phyloP scores from a whole-genome alignment of 2,329 filamentous ascomycete genomes.

The Aspergillus awamori region DNA sequence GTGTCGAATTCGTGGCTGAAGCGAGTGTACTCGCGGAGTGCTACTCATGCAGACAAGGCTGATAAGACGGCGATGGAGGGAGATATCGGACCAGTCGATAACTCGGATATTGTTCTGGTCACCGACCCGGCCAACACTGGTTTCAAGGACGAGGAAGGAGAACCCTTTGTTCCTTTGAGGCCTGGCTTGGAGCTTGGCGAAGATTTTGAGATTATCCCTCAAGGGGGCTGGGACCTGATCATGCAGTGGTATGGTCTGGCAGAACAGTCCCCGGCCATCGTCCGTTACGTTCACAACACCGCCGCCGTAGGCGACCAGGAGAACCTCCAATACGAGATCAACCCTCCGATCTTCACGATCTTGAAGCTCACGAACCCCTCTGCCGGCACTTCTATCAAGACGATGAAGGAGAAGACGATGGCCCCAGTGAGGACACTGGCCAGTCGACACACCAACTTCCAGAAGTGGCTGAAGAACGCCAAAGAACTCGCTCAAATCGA shows the following conservation, averaged over 20 bases:
- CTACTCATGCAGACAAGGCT: conserved; percentile 57
- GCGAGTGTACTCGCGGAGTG: conserved; percentile 68
- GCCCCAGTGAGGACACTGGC: conserved; percentile 68
- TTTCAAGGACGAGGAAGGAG: conserved; percentile 50
- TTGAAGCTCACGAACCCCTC: conserved; percentile 71
- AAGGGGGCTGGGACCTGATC: conserved; percentile 79
- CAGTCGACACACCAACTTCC: conserved; percentile 69
- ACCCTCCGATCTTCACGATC: conserved; percentile 82
- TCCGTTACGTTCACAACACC: conserved; percentile 77
- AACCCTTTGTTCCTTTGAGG: conserved; percentile 71
- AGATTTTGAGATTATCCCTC: conserved; percentile 75
- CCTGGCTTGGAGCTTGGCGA: conserved; percentile 65
- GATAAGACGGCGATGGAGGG: conserved; percentile 64
- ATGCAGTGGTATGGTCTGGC: conserved; percentile 80
- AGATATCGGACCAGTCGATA: conserved; percentile 80
- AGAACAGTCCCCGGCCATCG: conserved; percentile 69
- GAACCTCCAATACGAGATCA: conserved; percentile 79
- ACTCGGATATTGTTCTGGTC: conserved; percentile 75
- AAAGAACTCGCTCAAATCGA: conserved; percentile 72
- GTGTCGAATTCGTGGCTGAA: conserved; percentile 80
- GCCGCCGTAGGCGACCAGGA: conserved; percentile 58
- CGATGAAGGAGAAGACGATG: conserved; percentile 63
- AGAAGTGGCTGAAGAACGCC: conserved; percentile 73
- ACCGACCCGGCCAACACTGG: conserved; percentile 43
- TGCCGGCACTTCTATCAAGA: conserved; percentile 60